Evolutionary conservation across 2,329 filamentous ascomycete genomes (phyloP).

Genomic region (Penicillium sp.): DNA sequence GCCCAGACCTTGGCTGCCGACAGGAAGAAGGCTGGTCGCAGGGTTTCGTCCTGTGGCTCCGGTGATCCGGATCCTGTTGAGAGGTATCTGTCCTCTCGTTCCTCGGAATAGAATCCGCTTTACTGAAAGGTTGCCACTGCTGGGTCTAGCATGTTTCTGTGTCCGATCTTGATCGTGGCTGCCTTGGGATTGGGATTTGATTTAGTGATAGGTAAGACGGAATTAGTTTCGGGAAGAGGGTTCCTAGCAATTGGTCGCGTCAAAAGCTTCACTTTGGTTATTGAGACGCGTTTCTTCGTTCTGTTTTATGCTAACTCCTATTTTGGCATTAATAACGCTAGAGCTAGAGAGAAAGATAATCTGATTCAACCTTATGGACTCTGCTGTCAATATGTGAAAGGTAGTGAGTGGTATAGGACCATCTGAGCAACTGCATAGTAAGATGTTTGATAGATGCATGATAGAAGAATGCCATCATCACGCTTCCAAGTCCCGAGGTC

Average conservation of each 20-base stretch:
- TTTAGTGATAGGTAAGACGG: background rate
- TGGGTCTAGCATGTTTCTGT: background rate
- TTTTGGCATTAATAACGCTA: background rate
- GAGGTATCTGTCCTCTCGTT: slow-evolving; percentile 20
- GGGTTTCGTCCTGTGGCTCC: slow-evolving; percentile 26
- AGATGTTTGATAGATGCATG: background rate
- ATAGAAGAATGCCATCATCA: slow-evolving; percentile 2
- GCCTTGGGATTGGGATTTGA: background rate
- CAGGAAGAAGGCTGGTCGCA: slow-evolving; percentile 28
- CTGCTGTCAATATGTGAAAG: background rate
- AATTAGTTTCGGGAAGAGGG: background rate
- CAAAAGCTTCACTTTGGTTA: background rate
- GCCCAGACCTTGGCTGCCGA: slow-evolving; percentile 57
- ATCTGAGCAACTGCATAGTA: no score
- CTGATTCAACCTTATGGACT: background rate
- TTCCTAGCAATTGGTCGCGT: background rate
- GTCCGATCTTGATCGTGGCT: background rate
- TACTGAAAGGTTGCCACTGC: background rate
- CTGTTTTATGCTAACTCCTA: background rate
- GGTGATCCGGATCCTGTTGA: slow-evolving; percentile 26
- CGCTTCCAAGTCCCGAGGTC: background rate
- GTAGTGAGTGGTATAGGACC: no score
- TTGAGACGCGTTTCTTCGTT: background rate
- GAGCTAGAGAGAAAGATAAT: background rate
- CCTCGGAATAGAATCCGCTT: background rate